Evolutionary conservation across 805 yeast genomes (phyloP), one percentile per base, ranked within the genome.

Genomic region (Candida oleophila): DNA sequence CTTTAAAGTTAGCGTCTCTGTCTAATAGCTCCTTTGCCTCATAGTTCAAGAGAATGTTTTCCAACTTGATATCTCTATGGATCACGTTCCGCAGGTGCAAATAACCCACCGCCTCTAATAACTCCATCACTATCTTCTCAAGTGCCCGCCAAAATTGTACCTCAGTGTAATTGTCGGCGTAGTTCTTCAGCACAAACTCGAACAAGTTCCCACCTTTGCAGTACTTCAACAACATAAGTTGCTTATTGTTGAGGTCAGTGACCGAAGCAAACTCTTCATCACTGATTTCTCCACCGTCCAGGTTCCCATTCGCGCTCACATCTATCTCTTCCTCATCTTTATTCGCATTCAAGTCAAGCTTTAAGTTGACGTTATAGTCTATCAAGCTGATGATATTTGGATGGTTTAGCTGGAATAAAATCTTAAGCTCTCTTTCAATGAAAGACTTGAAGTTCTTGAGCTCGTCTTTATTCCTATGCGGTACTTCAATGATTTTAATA

Each of bases 31-130:
- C 71, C 22, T 66, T 59, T 11, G 50, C 45, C 4, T 53, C 39
- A 19, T 55, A 53, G 33, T 74, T 75, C 20, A 83, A 59, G n/a
- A 89, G 64, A 1, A 89, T 73, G 56, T 90, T 94, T 57, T 94
- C 99, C 39, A 92, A 72, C 68, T 94, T 94, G 55, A 94, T 78
- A 60, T 94, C 99, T 49, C 98, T 81, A 65, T 94, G 99, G 7
- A 91, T 88, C 22, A 91, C 80, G 49, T 77, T 65, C 46, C 78
- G 68, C 3, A 62, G 56, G 62, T 94, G 99, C 44, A 92, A 67
- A 59, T 86, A 89, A 20, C 74, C 69, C 2, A 90, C 82, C 0
- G 96, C 92, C 9, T 76, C 61, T 3, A 82, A 78, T 1, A 88
- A 57, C 62, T 94, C 96, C 5, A 84, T 77, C 51, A 87, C 85